Evolutionary conservation across 1,139 yeast species (phyloP), one percentile per base, ranked within the genome.

Genomic region (Oligophagozyma castellii): DNA sequence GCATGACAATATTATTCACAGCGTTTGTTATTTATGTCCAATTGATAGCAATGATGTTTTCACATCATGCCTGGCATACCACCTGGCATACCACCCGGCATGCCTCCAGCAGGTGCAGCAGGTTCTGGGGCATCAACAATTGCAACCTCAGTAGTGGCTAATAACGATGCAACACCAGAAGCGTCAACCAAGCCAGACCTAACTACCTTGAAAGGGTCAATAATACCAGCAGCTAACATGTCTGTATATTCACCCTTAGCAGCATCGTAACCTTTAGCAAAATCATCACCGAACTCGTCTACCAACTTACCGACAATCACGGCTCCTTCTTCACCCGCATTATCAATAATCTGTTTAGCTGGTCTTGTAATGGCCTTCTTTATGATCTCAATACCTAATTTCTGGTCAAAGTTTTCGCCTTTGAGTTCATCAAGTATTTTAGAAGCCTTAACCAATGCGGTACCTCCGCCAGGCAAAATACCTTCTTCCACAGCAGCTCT

Each of bases 401-500:
- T 83, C 66, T 89, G 98, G 67, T 89, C 99, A 54, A 89, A 89
- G 75, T 89, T 89, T 34, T 67, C 83, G 35, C 92, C 78, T 62
- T 76, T 70, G 40, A 89, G 76, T 24, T 63, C 70, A 46, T 76
- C 92, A 53, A 89, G 70, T 43, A 79, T 61, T 55, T 76, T 72
- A 33, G 94, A 74, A 26, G 98, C 98, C 73, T 89, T 89, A 52
- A 86, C 73, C 57, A 89, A 72, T 42, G 98, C 98, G 46, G 96
- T 89, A 67, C 99, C 99, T 60, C 98, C 99, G 67, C 99, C 99
- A 57, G 98, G 98, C 48, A 89, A 71, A 55, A 92, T 89, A 66
- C 99, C 99, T 63, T 89, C 98, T 64, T 89, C 93, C 41, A 89
- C 98, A 40, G 99, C 99, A 45, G 99, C 98, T 66, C 98, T 84